Percentiles rank a stretch among this genome's conserved stretches.
phyloP scores from a whole-genome alignment of 2,329 filamentous ascomycete species.

The Alternaria sp. region DNA sequence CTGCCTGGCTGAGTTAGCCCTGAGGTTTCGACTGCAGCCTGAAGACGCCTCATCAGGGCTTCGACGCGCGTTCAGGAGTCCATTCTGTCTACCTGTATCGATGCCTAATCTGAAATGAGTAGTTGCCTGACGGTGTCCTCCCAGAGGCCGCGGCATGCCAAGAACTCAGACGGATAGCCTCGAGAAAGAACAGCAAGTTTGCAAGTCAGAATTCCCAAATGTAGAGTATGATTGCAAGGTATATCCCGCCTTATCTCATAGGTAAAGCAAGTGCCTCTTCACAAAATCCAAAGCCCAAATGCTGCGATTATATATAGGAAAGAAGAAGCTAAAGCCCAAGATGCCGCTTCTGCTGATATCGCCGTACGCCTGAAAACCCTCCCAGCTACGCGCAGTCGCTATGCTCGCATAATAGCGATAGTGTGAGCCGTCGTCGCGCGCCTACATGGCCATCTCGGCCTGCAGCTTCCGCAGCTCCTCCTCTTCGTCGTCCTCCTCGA shows the following conservation, averaged over 20 bases:
- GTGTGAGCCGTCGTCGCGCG: background rate
- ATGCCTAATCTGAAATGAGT: background rate
- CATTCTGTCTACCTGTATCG: background rate
- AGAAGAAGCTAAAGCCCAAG: conserved; percentile 11
- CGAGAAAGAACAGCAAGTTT: background rate
- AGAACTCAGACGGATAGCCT: background rate
- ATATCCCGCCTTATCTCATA: conserved; percentile 11
- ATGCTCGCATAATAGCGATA: background rate
- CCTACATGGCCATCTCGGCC: conserved; percentile 93
- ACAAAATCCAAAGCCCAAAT: conserved; percentile 13
- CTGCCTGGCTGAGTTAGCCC: background rate
- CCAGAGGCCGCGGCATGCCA: background rate
- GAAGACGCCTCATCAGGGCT: background rate
- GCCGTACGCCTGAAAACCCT: conserved; percentile 25
- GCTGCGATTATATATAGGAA: conserved; percentile 11
- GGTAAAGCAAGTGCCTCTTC: conserved; percentile 1
- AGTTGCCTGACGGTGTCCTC: background rate
- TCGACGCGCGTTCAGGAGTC: background rate
- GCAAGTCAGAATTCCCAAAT: background rate
- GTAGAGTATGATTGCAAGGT: conserved; percentile 19
- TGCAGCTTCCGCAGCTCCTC: conserved; percentile 91
- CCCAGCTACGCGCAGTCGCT: conserved; percentile 1
- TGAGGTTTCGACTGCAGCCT: background rate
- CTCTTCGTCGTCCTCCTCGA: conserved; percentile 91
- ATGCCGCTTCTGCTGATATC: conserved; percentile 18